Conservation (phyloP, 495 filamentous ascomycete species). For the Echria macrotheca region DNA sequence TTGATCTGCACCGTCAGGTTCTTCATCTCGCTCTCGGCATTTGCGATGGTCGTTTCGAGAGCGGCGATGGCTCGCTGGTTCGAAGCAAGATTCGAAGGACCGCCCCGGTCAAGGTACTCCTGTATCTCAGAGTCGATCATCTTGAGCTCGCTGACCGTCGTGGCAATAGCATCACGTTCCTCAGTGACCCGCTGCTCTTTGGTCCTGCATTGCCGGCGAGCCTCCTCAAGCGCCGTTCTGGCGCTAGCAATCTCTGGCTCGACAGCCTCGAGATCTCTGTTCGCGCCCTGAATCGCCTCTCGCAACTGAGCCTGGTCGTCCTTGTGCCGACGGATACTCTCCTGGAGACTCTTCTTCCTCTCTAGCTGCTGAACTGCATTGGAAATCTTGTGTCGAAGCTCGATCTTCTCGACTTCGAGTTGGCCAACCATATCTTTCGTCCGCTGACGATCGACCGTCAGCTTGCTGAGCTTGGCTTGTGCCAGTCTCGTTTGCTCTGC, state of each 20-base stretch:
- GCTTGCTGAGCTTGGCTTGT: constrained; percentile 56
- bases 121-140: constrained; percentile 71
- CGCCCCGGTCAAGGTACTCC: constrained; percentile 71
- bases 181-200: constrained; percentile 70
- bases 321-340: constrained; percentile 67
- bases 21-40: constrained; percentile 60
- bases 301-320: constrained; percentile 61
- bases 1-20: constrained; percentile 65
- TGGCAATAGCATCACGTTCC: constrained; percentile 62
- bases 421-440: constrained; percentile 58
- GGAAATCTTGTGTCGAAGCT: constrained; percentile 62
- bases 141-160: constrained; percentile 70
- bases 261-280: constrained; percentile 63
- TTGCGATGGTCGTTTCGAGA: constrained; percentile 59
- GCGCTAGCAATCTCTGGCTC: constrained; percentile 69
- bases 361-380: constrained; percentile 68
- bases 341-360: constrained; percentile 61
- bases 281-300: constrained; percentile 57
- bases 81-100: constrained; percentile 61
- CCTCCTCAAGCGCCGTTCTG: constrained; percentile 67
- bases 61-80: constrained; percentile 63
- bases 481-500: constrained; percentile 61
- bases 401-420: constrained; percentile 66
- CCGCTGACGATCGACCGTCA: constrained; percentile 65
- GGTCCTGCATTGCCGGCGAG: constrained; percentile 60